Evolutionary conservation across 371 early-diverging fungal genomes (phyloP).

Genomic region (Mortierella sp.): DNA sequence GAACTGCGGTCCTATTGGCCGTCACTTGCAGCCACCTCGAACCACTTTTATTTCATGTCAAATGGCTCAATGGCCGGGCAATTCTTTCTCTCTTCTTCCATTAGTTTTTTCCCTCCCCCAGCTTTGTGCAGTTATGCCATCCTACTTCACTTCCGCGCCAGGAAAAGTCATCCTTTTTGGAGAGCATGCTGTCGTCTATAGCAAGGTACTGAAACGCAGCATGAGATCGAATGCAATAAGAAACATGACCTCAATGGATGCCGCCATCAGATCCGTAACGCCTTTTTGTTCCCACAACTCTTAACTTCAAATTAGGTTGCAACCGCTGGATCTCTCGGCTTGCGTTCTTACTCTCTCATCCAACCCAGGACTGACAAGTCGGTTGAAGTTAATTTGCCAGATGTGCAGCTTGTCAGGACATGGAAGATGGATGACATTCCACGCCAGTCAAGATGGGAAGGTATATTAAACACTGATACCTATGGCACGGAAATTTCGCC

Average conservation of each 20-base stretch:
- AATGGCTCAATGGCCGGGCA: too few relatives aligned
- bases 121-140: conserved; percentile 24
- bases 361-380: conserved; percentile 57
- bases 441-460: conserved; percentile 40
- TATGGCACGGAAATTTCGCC: too few relatives aligned
- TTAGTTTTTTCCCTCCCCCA: not conserved
- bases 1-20: not conserved
- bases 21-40: not conserved
- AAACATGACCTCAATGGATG: too few relatives aligned
- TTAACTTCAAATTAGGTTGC: conserved; percentile 66
- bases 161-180: conserved; percentile 98
- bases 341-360: conserved; percentile 71
- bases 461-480: conserved; percentile 7
- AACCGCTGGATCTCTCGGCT: conserved; percentile 78
- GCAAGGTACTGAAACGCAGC: conserved; percentile 79
- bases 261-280: not conserved
- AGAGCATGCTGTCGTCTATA: conserved; percentile 97
- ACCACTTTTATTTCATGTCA: conserved; percentile 1
- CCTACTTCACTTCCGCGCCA: conserved; percentile 77
- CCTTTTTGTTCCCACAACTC: not conserved
- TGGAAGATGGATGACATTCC: conserved; percentile 59
- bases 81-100: not conserved
- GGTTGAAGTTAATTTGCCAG: conserved; percentile 62
- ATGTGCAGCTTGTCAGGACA: conserved; percentile 59
- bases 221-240: too few relatives aligned